Evolutionary conservation across 2,329 filamentous ascomycete genomes (phyloP), one percentile per base, ranked within the genome.

Genomic region (Cercospora brassicicola): DNA sequence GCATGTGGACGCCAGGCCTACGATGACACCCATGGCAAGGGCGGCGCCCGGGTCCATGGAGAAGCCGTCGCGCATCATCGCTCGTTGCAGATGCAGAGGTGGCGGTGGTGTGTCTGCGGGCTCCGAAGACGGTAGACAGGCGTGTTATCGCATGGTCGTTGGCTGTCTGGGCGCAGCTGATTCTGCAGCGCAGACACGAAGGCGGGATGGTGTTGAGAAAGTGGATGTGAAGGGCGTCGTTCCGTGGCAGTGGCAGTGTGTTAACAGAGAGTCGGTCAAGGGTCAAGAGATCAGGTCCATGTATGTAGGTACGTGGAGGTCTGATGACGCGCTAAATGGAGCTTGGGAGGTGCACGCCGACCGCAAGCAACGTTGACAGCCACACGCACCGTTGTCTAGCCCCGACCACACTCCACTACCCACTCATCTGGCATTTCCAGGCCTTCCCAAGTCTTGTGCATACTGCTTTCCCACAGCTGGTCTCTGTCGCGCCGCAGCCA

Each of bases 1-100:
- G 79, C 93, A 95, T 68, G 95, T 97, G 67, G 94, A 98, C 74
- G 97, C 80, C 72, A 99, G 87, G 75, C 95, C 95, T 78, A 97
- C 94, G 71, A 97, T 82, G 78, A 99, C 93, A 77, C 95, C 95
- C 77, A 98, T 87, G 30, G 76, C 75, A 59, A 72, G 64, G 20
- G 67, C 70, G 28, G 69, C 69, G 42, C 69, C 66, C 26, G 72
- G 72, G n/a, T 72, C 68, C 53, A 69, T 51, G 59, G 61, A 61
- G 45, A 68, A 68, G 61, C 62, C 67, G 55, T 51, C 11, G 30
- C 66, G 60, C 70, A 69, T 71, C 30, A 31, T 36, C 36, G 33
- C 36, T 23, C 20, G 59, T 61, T 7, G 59, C 51, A 23, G 39
- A 30, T 8, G 18, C 18, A 51, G 51, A 60, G 28, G 36, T 51